Percentiles rank a stretch among this genome's conserved stretches.
Conservation (phyloP, 2,329 filamentous ascomycete genomes). For the Hirsutella minnesotensis region DNA sequence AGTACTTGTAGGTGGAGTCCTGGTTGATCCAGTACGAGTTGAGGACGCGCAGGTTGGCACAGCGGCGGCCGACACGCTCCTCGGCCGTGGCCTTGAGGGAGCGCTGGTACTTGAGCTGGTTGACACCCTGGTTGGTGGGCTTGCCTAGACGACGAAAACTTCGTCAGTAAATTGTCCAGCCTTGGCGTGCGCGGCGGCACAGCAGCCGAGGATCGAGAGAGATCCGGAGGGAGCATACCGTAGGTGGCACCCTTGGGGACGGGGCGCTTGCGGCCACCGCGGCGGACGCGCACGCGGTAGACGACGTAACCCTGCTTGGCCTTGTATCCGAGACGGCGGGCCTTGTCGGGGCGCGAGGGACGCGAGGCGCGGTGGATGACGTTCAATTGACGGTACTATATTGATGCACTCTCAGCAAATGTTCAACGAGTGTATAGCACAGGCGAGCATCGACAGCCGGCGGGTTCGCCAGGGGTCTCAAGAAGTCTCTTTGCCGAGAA, state of each 20-base stretch:
- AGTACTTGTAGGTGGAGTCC: slow-evolving; percentile 99
- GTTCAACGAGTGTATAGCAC: slow-evolving; percentile 99
- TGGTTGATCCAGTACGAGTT: slow-evolving; percentile 99
- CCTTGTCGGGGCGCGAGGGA: slow-evolving; percentile 98
- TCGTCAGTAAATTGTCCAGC: neutral
- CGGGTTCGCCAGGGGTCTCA: neutral
- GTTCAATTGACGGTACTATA: slow-evolving; percentile 99
- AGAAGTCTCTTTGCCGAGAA: neutral
- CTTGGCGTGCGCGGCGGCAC: too few species aligned
- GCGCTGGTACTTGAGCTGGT: slow-evolving; percentile 99
- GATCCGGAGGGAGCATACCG: slow-evolving; percentile 47
- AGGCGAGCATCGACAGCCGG: slow-evolving; percentile 11
- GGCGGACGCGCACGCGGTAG: slow-evolving; percentile 97
- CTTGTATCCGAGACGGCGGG: slow-evolving; percentile 99
- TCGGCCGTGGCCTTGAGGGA: slow-evolving; percentile 96
- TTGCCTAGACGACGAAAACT: slow-evolving; percentile 58
- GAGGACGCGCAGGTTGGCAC: slow-evolving; percentile 96
- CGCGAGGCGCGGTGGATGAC: slow-evolving; percentile 98
- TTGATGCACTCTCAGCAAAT: slow-evolving; percentile 99
- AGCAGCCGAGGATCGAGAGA: neutral
- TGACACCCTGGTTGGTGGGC: slow-evolving; percentile 99
- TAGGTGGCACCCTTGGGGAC: slow-evolving; percentile 97
- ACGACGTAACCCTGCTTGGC: slow-evolving; percentile 99
- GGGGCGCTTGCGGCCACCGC: slow-evolving; percentile 97
- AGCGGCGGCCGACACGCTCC: slow-evolving; percentile 98